Base-by-base conservation (phyloP, 108 stramenopile species). In the Cyclotella sp. region DNA sequence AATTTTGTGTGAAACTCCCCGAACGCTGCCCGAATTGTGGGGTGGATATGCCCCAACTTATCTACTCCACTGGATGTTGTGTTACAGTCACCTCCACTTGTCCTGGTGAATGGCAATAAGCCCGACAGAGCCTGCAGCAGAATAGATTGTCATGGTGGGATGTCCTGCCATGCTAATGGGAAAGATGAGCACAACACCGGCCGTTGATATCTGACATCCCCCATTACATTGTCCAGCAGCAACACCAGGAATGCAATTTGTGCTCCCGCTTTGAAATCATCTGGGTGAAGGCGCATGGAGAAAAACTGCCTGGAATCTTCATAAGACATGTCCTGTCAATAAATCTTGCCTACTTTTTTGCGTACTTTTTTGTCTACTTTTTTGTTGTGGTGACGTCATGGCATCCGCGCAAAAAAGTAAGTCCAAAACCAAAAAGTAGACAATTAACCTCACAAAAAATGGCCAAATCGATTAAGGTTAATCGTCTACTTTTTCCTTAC, bases 101-200 rank as follows among this genome's bases (percentile, higher is more conserved):
- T 53, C n/a, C n/a, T 7, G 52, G 52, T 53, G n/a, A 7, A 19
- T 6, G 52, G 7, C n/a, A 19, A 14, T 53, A n/a, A n/a, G n/a
- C 7, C 52, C 21, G 52, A 19, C 21, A 19, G 18, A 19, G 52
- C n/a, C 18, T 7, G 52, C 52, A 53, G 21, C 6, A 14, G n/a
- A 7, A 19, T 19, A 18, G 52, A 19, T 6, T 14, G 52, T 53
- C 15, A 7, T 14, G 15, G 15, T 7, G 9, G n/a, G n/a, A 22
- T 52, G 46, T 68, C 49, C 46, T 51, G 49, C 67, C 67, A 68
- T 26, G 28, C 45, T 27, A 16, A 40, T 26, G 67, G 67, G 67
- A 52, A 68, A 47, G 67, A 49, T 16, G 67, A 52, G 13, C 67
- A 16, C 45, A 26, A 15, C 13, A 68, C 39, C 7, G 24, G 19